Evolutionary conservation across 352 stramenopile species (phyloP).

Genomic region (Phytophthora cactorum): DNA sequence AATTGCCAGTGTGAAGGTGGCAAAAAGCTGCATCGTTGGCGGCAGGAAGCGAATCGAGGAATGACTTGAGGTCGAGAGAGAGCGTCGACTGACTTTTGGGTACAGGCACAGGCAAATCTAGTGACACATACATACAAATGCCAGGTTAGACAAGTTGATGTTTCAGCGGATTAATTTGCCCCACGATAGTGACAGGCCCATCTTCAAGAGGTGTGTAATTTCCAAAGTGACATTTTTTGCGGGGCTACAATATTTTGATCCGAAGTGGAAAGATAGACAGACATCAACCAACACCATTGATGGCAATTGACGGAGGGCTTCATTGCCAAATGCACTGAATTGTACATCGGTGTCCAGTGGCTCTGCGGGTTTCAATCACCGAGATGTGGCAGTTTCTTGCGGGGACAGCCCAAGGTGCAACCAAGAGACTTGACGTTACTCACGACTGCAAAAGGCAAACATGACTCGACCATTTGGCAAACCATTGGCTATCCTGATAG

Average conservation of each 20-base stretch:
- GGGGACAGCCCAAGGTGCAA: too few species aligned
- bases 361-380: too few species aligned
- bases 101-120: conserved; percentile 15
- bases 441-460: neutral
- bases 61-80: conserved; percentile 20
- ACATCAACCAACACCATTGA: too few species aligned
- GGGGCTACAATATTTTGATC: neutral
- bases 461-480: neutral
- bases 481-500: too few species aligned
- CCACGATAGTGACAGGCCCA: neutral
- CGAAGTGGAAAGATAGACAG: neutral
- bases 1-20: conserved; percentile 20
- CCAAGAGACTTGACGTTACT: too few species aligned
- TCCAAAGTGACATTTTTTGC: neutral
- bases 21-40: conserved; percentile 23
- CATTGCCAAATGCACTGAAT: too few species aligned
- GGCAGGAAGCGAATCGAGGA: conserved; percentile 31
- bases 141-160: conserved; percentile 19
- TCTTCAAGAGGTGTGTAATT: conserved; percentile 1
- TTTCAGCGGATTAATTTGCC: neutral
- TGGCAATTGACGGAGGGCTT: too few species aligned
- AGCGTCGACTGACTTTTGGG: conserved; percentile 7
- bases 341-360: too few species aligned
- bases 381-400: too few species aligned
- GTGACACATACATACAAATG: conserved; percentile 19